phyloP scores from a whole-genome alignment of 192 early-diverging fungal genomes.

The Phycomyces nitens region DNA sequence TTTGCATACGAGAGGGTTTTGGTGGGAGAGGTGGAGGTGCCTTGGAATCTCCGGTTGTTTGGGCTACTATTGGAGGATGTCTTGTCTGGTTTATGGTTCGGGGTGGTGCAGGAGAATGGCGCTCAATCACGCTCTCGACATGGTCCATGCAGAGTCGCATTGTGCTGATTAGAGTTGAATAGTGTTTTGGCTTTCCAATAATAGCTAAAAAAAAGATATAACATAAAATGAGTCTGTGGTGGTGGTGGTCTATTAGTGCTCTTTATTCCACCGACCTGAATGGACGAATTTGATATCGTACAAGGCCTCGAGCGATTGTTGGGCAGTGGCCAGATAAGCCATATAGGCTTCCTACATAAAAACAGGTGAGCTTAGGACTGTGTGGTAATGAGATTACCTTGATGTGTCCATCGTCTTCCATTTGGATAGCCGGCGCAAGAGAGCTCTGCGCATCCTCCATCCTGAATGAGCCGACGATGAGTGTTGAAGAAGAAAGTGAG shows the following conservation, averaged over 20 bases:
- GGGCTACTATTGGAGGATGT: slow-evolving; percentile 5
- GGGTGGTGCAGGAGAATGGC: slow-evolving; percentile 18
- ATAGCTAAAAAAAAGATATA: slow-evolving; percentile 18
- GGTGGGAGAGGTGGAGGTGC: slow-evolving; percentile 43
- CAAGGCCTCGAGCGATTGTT: slow-evolving; percentile 41
- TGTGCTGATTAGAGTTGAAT: slow-evolving; percentile 13
- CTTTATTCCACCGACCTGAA: slow-evolving; percentile 41
- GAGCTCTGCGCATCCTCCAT: slow-evolving; percentile 25
- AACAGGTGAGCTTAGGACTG: neutral
- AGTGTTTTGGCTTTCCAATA: slow-evolving; percentile 26
- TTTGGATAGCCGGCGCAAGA: slow-evolving; percentile 14
- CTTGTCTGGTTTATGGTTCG: slow-evolving; percentile 6
- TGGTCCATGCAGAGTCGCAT: slow-evolving; percentile 28
- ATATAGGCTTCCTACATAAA: slow-evolving; percentile 53
- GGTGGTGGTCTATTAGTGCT: neutral
- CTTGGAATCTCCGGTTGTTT: slow-evolving; percentile 19
- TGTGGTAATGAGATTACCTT: slow-evolving; percentile 15
- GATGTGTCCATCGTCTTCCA: slow-evolving; percentile 30
- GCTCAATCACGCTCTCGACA: slow-evolving; percentile 25
- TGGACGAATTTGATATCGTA: slow-evolving; percentile 55
- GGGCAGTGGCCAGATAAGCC: slow-evolving; percentile 40
- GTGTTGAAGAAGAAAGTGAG: slow-evolving; percentile 3
- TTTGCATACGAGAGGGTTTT: slow-evolving; percentile 46
- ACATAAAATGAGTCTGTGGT: neutral
- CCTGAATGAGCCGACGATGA: neutral